Percentiles rank a stretch among this genome's conserved stretches.
Evolutionary conservation across 805 yeast genomes (phyloP).

Genomic region (Wickerhamiella brachini): DNA sequence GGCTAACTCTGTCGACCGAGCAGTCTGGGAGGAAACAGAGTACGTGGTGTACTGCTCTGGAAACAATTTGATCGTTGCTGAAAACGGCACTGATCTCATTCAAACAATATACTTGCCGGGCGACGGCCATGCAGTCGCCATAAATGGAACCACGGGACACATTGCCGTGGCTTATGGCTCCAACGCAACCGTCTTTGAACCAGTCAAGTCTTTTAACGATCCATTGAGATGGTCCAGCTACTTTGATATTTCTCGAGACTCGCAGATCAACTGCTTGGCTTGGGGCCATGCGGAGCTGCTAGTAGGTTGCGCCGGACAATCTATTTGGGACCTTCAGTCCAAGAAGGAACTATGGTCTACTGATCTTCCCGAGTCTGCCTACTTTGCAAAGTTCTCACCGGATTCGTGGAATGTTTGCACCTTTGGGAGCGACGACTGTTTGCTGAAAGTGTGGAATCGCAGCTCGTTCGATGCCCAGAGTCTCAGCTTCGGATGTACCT

Average conservation of each 20-base stretch:
- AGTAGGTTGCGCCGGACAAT: background rate
- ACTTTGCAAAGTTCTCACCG: slow-evolving; percentile 44
- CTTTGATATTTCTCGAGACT: slow-evolving; percentile 15
- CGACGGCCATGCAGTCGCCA: slow-evolving; percentile 54
- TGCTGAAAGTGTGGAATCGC: slow-evolving; percentile 70
- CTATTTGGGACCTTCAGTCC: background rate
- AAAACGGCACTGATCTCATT: slow-evolving; percentile 37
- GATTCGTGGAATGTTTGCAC: slow-evolving; percentile 57
- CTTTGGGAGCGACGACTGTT: slow-evolving; percentile 44
- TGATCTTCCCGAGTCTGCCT: slow-evolving; percentile 48
- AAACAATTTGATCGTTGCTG: slow-evolving; percentile 59
- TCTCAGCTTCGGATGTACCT: slow-evolving; percentile 52
- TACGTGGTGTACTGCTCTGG: slow-evolving; percentile 71
- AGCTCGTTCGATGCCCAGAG: slow-evolving; percentile 51
- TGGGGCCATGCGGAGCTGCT: slow-evolving; percentile 3
- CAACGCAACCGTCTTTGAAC: slow-evolving; percentile 16
- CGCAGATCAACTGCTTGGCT: background rate
- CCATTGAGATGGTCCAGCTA: slow-evolving; percentile 6
- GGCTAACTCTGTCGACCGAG: slow-evolving; percentile 41
- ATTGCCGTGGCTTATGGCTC: slow-evolving; percentile 20
- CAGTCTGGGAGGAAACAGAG: slow-evolving; percentile 50
- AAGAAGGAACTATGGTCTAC: slow-evolving; percentile 28
- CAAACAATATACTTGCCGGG: slow-evolving; percentile 64
- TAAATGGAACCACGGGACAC: slow-evolving; percentile 45
- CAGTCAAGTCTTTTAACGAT: slow-evolving; percentile 13